Evolutionary conservation across 78 protist genomes (phyloP).

Genomic region (Cyanophora paradoxa): DNA sequence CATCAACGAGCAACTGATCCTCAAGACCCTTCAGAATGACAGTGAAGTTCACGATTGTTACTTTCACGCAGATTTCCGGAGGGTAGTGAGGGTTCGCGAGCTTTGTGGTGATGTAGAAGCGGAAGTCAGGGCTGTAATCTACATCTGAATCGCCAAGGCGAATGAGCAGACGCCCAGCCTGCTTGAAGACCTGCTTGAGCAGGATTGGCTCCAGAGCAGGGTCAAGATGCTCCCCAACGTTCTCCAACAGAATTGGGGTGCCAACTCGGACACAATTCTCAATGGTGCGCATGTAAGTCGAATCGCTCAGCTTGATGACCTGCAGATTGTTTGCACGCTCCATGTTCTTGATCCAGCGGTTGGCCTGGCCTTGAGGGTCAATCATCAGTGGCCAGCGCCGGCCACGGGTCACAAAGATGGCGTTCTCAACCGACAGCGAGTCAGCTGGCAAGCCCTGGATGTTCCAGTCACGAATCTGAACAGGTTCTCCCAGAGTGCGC

Average conservation of each 20-base stretch:
- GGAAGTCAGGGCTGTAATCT: constrained; percentile 44
- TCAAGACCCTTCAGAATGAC: constrained; percentile 57
- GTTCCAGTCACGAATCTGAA: constrained; percentile 35
- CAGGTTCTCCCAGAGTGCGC: constrained; percentile 25
- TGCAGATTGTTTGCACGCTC: constrained; percentile 21
- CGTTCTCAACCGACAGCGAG: constrained; percentile 43
- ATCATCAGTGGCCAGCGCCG: constrained; percentile 46
- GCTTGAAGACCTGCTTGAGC: constrained; percentile 15
- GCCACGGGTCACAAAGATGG: constrained; percentile 28
- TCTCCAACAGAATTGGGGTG: constrained; percentile 55
- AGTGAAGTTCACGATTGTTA: constrained; percentile 59
- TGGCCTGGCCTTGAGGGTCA: constrained; percentile 60
- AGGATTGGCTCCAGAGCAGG: constrained; percentile 58
- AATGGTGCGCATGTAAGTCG: constrained; percentile 27
- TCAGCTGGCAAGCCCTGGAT: constrained; percentile 44
- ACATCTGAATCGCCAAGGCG: constrained; percentile 51
- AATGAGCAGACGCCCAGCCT: constrained; percentile 22
- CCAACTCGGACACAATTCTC: constrained; percentile 51
- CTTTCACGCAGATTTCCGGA: constrained; percentile 55
- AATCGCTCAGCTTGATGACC: constrained; percentile 24
- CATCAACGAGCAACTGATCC: constrained; percentile 52
- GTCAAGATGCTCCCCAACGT: constrained; percentile 45
- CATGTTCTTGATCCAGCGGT: constrained; percentile 31
- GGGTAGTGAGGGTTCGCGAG: constrained; percentile 54
- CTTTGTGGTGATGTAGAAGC: constrained; percentile 49